A percentile compares a stretch with the other conserved stretches of the same genome.
These are phyloP conservation scores for Candida andamanensis DNA, from an alignment of 805 yeast species.

Conservation along the genomic window DNA sequence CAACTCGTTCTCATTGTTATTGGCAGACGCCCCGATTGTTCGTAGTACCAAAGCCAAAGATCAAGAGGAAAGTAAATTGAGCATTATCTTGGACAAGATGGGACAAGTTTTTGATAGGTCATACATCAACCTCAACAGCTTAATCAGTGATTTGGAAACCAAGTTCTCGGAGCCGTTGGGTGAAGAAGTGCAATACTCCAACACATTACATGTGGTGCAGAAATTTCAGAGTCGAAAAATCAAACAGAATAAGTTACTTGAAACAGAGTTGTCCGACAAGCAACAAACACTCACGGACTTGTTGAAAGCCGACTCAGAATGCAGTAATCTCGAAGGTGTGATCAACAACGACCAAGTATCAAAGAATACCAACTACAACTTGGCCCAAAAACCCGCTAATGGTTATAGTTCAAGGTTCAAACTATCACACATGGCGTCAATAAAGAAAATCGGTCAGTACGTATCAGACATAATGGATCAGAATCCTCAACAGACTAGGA, in stretches of 20 bases:
- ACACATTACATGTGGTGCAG: constrained; percentile 51
- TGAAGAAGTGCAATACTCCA: constrained; percentile 63
- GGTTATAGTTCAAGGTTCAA: constrained; percentile 32
- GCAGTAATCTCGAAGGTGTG: constrained; percentile 20
- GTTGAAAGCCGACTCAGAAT: constrained; percentile 25
- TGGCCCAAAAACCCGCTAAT: constrained; percentile 9
- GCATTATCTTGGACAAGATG: constrained; percentile 57
- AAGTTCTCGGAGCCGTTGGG: constrained; percentile 65
- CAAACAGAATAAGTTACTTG: constrained; percentile 27
- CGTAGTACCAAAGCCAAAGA: constrained; percentile 17
- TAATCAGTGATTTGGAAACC: constrained; percentile 49
- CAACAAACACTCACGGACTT: constrained; percentile 26
- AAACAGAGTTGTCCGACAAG: constrained; percentile 28
- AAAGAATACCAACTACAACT: constrained; percentile 18
- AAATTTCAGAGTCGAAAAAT: constrained; percentile 49
- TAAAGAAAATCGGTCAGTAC: constrained; percentile 46
- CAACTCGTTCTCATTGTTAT: constrained; percentile 50
- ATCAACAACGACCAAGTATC: constrained; percentile 17
- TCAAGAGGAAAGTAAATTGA: constrained; percentile 25
- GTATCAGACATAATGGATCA: constrained; percentile 56
- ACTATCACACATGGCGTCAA: constrained; percentile 33
- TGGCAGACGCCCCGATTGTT: constrained; percentile 26
- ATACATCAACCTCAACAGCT: constrained; percentile 45
- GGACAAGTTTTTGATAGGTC: constrained; percentile 83
- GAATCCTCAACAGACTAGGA: constrained; percentile 61